These are phyloP conservation scores for Colletotrichum destructivum DNA, from an alignment of 2,329 filamentous ascomycete species.

Conservation along the genomic window DNA sequence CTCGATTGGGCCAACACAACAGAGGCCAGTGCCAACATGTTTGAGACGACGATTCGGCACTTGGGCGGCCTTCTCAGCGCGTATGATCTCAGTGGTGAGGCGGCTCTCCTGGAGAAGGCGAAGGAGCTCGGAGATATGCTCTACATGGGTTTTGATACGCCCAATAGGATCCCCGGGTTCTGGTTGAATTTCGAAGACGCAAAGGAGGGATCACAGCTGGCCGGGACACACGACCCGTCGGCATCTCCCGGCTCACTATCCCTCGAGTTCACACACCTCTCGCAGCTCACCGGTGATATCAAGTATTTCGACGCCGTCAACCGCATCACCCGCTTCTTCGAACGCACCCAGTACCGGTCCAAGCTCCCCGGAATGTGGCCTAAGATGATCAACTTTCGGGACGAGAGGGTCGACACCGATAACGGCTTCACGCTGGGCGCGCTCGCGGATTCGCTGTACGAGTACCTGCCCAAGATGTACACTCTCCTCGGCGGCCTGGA, in stretches of 20 bases:
- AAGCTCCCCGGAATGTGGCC: conserved; percentile 83
- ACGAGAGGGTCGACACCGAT: conserved; percentile 55
- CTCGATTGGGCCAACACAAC: conserved; percentile 68
- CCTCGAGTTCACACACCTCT: conserved; percentile 80
- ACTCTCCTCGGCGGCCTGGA: conserved; percentile 71
- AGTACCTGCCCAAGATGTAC: conserved; percentile 62
- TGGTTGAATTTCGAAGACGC: conserved; percentile 40
- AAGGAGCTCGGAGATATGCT: conserved; percentile 75
- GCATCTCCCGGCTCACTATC: conserved; percentile 74
- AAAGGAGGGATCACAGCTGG: conserved; percentile 22
- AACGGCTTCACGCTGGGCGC: conserved; percentile 55
- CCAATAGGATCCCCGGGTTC: conserved; percentile 71
- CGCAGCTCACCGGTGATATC: conserved; percentile 78
- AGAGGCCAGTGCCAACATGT: conserved; percentile 69
- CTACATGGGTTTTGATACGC: conserved; percentile 78
- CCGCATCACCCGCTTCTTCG: conserved; percentile 77
- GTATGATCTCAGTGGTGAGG: conserved; percentile 74
- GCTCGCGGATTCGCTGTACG: conserved; percentile 58
- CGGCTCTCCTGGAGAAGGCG: conserved; percentile 73
- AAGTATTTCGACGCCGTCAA: conserved; percentile 83
- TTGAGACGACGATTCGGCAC: conserved; percentile 81
- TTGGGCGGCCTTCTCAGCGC: conserved; percentile 79
- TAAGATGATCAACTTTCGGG: conserved; percentile 71
- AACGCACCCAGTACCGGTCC: conserved; percentile 76
- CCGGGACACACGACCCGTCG: conserved; percentile 53